These are phyloP conservation scores for Heliosperma pusillum DNA, from an alignment of 148 eudicot species.

Conservation along the genomic window DNA sequence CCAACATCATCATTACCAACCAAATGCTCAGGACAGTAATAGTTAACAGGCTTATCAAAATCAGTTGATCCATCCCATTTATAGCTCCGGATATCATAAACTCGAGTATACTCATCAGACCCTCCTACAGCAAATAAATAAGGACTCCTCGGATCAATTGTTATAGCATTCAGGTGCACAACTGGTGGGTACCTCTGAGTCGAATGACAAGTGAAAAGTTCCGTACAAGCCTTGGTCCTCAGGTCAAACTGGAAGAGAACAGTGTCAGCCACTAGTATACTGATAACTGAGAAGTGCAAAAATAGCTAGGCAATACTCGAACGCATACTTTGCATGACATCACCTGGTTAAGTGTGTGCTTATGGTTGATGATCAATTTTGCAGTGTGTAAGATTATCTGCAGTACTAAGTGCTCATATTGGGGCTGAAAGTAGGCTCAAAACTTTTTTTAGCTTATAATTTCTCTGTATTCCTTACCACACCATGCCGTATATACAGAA, in stretches of 20 bases:
- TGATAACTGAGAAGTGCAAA: neutral
- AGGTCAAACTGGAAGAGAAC: conserved; percentile 74
- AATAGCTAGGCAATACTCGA: neutral
- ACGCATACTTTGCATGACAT: neutral
- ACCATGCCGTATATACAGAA: neutral
- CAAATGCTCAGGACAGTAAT: conserved; percentile 76
- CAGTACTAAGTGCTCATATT: neutral
- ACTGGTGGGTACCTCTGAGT: conserved; percentile 22
- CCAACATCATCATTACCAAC: conserved; percentile 54
- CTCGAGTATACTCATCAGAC: conserved; percentile 71
- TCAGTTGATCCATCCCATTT: conserved; percentile 66
- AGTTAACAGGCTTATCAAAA: conserved; percentile 74
- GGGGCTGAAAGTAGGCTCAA: neutral
- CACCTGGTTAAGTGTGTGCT: neutral
- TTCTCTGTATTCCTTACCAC: neutral
- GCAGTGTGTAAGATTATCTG: neutral
- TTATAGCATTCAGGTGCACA: conserved; percentile 62
- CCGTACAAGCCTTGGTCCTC: conserved; percentile 65
- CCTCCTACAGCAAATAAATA: conserved; percentile 85
- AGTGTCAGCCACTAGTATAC: conserved; percentile 17
- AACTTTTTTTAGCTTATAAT: neutral
- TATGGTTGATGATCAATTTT: neutral
- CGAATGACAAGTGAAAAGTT: conserved; percentile 76
- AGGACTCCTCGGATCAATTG: conserved; percentile 86
- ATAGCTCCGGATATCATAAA: conserved; percentile 80